phyloP scores from a whole-genome alignment of 73 alveolate genomes.

The Paramecium biaurelia region DNA sequence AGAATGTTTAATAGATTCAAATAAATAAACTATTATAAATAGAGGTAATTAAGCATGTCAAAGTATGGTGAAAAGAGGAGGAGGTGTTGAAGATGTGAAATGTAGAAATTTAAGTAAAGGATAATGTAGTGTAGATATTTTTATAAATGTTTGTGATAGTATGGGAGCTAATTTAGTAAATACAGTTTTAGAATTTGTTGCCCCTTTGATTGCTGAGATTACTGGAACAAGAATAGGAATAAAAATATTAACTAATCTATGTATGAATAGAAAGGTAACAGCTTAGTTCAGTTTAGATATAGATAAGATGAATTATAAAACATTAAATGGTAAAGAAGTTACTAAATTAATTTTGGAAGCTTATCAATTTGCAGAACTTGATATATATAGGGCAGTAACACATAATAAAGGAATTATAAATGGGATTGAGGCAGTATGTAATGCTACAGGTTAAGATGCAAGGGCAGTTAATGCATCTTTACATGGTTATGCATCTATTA shows the following conservation, averaged over 20 bases:
- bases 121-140: conserved; percentile 75
- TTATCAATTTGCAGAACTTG: conserved; percentile 86
- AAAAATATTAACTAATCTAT: conserved; percentile 90
- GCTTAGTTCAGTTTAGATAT: conserved; percentile 88
- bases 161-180: conserved; percentile 98
- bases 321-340: conserved; percentile 83
- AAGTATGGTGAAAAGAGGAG: conserved; percentile 97
- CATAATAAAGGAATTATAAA: conserved; percentile 98
- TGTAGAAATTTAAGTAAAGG: conserved; percentile 31
- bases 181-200: conserved; percentile 89
- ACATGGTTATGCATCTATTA: conserved; percentile 92
- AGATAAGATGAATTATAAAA: conserved; percentile 79
- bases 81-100: conserved; percentile 94
- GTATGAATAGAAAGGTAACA: conserved; percentile 89
- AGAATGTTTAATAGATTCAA: conserved; percentile 68
- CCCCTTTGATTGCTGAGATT: conserved; percentile 76
- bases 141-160: conserved; percentile 93
- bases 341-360: conserved; percentile 92
- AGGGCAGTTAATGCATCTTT: conserved; percentile 97
- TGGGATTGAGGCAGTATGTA: conserved; percentile 98
- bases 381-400: conserved; percentile 93
- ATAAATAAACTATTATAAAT: conserved; percentile 79
- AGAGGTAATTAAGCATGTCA: conserved; percentile 89
- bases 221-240: conserved; percentile 86
- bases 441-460: conserved; percentile 98